Percentiles rank a stretch among this genome's conserved stretches.
Evolutionary conservation across 2,329 filamentous ascomycete species (phyloP).

Genomic region (Pseudogymnoascus sp.): DNA sequence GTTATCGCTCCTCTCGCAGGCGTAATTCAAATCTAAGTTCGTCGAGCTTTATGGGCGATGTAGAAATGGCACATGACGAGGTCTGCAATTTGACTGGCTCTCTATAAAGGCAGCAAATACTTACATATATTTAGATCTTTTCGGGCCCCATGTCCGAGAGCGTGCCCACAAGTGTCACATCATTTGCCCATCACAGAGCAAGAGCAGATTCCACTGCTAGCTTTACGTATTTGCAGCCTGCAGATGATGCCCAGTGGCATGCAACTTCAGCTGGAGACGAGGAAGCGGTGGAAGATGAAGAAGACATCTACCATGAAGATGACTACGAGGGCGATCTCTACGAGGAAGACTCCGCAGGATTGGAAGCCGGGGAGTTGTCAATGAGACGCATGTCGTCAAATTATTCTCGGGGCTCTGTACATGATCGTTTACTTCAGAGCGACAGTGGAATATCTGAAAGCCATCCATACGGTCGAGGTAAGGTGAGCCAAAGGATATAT

Average conservation of each 20-base stretch:
- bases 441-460: conserved; percentile 63
- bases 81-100: conserved; percentile 35
- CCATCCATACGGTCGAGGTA: conserved; percentile 53
- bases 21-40: conserved; percentile 64
- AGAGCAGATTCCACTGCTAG: conserved; percentile 80
- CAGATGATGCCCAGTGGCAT: conserved; percentile 44
- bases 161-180: conserved; percentile 87
- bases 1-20: conserved; percentile 45
- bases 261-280: conserved; percentile 30
- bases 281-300: conserved; percentile 31
- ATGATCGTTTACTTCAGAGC: conserved; percentile 61
- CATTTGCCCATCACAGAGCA: conserved; percentile 76
- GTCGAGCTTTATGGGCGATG: conserved; percentile 81
- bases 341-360: conserved; percentile 26
- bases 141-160: conserved; percentile 91
- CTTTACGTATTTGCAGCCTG: conserved; percentile 81
- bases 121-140: conserved; percentile 52
- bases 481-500: conserved; percentile 82
- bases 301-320: conserved; percentile 34
- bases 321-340: conserved; percentile 22
- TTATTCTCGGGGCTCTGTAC: conserved; percentile 48
- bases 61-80: conserved; percentile 98
- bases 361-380: conserved; percentile 32
- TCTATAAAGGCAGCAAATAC: conserved; percentile 11
- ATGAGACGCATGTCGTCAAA: conserved; percentile 59